phyloP scores from a whole-genome alignment of 2,329 filamentous ascomycete species.

The Nigrospora sphaerica region DNA sequence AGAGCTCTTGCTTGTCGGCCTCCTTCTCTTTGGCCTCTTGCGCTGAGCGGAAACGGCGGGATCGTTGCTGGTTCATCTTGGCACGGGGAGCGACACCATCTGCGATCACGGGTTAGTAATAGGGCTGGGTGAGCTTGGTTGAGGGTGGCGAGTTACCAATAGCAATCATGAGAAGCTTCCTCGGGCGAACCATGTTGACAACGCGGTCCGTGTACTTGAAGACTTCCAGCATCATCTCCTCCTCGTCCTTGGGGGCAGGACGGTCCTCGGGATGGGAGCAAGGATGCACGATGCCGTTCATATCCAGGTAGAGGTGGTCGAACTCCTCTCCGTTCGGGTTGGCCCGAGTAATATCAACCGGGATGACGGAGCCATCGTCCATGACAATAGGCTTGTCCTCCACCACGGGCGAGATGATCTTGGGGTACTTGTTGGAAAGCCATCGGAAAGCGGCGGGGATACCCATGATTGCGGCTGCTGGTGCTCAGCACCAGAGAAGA shows the following conservation, averaged over 20 bases:
- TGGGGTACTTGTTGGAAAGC: constrained; percentile 95
- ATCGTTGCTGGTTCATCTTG: constrained; percentile 99
- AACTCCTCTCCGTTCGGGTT: constrained; percentile 98
- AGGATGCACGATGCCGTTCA: constrained; percentile 99
- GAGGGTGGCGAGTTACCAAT: constrained; percentile 58
- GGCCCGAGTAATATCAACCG: constrained; percentile 73
- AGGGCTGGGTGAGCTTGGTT: constrained; percentile 4
- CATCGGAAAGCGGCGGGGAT: constrained; percentile 93
- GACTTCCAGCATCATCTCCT: constrained; percentile 98
- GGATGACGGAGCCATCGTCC: constrained; percentile 73
- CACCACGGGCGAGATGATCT: constrained; percentile 87
- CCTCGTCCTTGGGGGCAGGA: constrained; percentile 84
- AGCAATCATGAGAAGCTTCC: constrained; percentile 95
- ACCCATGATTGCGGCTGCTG: constrained; percentile 55
- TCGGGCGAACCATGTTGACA: constrained; percentile 95
- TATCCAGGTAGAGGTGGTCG: constrained; percentile 96
- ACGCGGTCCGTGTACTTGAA: constrained; percentile 99
- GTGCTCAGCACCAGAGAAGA: too few species aligned
- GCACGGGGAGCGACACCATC: constrained; percentile 96
- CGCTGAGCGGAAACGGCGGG: constrained; percentile 87
- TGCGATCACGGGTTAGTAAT: constrained; percentile 26
- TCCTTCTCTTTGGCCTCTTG: constrained; percentile 94
- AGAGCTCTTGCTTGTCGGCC: constrained; percentile 79
- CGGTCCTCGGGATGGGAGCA: constrained; percentile 95
- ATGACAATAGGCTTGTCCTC: constrained; percentile 78